Conservation (phyloP, 306 rosid genomes). For the Sphenostylis stenocarpa region DNA sequence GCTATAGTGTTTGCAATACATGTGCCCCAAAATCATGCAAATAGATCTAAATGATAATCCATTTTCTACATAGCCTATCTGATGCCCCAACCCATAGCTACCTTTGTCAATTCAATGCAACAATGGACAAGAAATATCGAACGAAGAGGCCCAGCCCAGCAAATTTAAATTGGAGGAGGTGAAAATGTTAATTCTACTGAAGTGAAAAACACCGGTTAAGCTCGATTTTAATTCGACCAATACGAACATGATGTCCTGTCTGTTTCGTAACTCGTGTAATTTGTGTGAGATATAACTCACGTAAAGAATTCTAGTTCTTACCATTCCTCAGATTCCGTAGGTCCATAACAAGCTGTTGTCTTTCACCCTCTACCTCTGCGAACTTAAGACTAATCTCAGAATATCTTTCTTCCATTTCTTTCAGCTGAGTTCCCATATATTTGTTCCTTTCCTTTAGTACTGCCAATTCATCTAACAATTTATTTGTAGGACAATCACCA, state of each 20-base stretch:
- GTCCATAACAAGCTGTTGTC: constrained; percentile 97
- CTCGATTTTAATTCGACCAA: constrained; percentile 30
- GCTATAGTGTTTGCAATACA: constrained; percentile 13
- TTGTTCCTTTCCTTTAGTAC: constrained; percentile 68
- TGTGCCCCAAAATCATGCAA: constrained; percentile 13
- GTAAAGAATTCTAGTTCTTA: constrained; percentile 53
- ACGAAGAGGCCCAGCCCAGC: constrained; percentile 8
- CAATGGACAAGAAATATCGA: background rate
- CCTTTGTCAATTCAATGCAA: background rate
- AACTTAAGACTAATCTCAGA: constrained; percentile 94
- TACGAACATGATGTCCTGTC: constrained; percentile 28
- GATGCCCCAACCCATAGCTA: constrained; percentile 22
- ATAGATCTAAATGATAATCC: background rate
- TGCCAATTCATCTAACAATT: constrained; percentile 60
- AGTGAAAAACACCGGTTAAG: constrained; percentile 26
- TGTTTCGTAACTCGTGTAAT: constrained; percentile 36
- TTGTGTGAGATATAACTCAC: constrained; percentile 29
- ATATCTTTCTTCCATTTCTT: constrained; percentile 97
- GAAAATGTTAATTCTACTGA: constrained; percentile 4
- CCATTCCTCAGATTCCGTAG: constrained; percentile 80
- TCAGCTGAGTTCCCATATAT: constrained; percentile 78
- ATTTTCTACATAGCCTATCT: constrained; percentile 6
- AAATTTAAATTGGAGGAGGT: constrained; percentile 7
- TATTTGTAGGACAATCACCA: constrained; percentile 34
- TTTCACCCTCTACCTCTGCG: constrained; percentile 97